phyloP scores from a whole-genome alignment of 2,329 filamentous ascomycete species.

The Arthrocladium fulminans region DNA sequence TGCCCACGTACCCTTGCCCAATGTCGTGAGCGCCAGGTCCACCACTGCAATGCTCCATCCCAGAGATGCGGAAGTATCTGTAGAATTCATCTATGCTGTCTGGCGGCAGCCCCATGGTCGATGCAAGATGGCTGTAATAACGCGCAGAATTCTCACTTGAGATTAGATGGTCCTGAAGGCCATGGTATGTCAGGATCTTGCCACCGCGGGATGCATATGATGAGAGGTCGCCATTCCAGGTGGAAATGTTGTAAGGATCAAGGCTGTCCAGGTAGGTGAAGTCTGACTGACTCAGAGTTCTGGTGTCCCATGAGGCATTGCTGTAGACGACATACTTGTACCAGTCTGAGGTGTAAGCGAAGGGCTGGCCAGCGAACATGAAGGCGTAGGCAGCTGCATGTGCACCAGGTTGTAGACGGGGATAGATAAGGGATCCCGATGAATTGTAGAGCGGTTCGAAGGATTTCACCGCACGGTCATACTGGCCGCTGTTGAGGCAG shows the following conservation, averaged over 20 bases:
- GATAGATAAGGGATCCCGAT: slow-evolving; percentile 27
- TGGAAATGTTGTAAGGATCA: slow-evolving; percentile 25
- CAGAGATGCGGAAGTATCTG: slow-evolving; percentile 46
- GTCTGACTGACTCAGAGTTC: slow-evolving; percentile 27
- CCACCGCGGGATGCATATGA: slow-evolving; percentile 43
- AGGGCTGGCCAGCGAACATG: slow-evolving; percentile 32
- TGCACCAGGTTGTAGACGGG: slow-evolving; percentile 30
- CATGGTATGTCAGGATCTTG: slow-evolving; percentile 52
- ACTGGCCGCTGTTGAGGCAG: slow-evolving; percentile 28
- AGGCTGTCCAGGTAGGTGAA: slow-evolving; percentile 29
- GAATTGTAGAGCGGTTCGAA: slow-evolving; percentile 28
- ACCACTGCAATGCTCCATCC: slow-evolving; percentile 43
- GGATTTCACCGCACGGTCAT: slow-evolving; percentile 25
- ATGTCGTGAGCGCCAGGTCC: slow-evolving; percentile 39
- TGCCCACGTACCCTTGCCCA: slow-evolving; percentile 29
- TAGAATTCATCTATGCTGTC: slow-evolving; percentile 33
- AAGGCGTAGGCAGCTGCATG: slow-evolving; percentile 24
- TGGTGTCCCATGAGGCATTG: slow-evolving; percentile 31
- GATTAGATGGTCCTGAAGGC: slow-evolving; percentile 47
- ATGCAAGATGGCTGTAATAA: slow-evolving; percentile 43
- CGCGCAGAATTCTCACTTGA: slow-evolving; percentile 47
- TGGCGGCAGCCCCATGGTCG: slow-evolving; percentile 29
- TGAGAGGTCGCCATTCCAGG: slow-evolving; percentile 41
- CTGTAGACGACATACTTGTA: slow-evolving; percentile 37
- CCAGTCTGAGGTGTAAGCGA: slow-evolving; percentile 34